Base-by-base conservation (phyloP, 495 filamentous ascomycete species). In the Penicillium samsonianum region DNA sequence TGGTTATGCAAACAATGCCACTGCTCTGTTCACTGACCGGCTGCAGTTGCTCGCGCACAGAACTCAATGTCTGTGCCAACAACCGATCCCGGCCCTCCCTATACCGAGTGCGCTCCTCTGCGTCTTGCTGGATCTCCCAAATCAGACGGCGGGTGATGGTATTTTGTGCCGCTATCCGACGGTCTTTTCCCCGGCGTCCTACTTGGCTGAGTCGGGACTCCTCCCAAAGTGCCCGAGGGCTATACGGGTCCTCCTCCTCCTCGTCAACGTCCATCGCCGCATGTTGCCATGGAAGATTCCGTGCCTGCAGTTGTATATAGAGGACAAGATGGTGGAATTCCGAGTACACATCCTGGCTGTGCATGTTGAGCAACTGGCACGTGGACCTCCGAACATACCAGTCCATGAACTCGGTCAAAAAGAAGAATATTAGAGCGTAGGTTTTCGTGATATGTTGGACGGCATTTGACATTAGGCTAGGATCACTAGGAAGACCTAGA, bases 321-420 rank as follows among this genome's bases (percentile, higher is more conserved):
- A 60, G 64, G 22, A 81, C 68, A n/a, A 81, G 62, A 40, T 70
- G 65, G n/a, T 72, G 62, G 26, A 80, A 77, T 16, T 73, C 67
- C 28, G 68, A 57, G 55, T 78, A 78, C 16, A 72, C 60, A 53
- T 80, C 75, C 51, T 80, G 77, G 58, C 71, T 75, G 26, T 76
- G 73, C 54, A 76, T 78, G 28, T 73, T 71, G 40, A 82, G 63
- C 16, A 79, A 55, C 25, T 76, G 73, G 52, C 74, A 78, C 7
- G 64, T 73, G 4, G 71, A 72, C 41, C 68, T 67, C 38, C 73
- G 60, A 26, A 74, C 69, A 65, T 78, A 78, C 73, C 76, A 80
- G 53, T 75, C 71, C 67, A 81, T 79, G 53, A 78, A 70, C 53
- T 77, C 74, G 46, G 73, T 70, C 10, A 82, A 62, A 42, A 80